Evolutionary conservation across 208 protist genomes (phyloP).

Genomic region (Leishmania major): DNA sequence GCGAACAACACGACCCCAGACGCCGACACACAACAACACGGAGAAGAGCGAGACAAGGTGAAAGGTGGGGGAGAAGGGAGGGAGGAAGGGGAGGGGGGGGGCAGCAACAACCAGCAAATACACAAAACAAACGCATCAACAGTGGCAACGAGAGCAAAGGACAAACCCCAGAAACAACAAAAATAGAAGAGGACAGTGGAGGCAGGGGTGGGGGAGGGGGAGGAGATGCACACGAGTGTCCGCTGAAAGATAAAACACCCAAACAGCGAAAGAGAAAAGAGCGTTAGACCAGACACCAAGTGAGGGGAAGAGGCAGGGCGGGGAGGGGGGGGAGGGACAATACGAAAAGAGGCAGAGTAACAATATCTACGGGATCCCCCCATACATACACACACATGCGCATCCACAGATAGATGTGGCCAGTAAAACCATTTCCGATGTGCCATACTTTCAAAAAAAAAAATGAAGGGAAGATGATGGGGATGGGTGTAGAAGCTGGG

Average conservation of each 20-base stretch:
- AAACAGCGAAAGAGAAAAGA: not conserved
- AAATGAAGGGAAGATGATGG: not conserved
- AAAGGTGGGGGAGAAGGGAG: not conserved
- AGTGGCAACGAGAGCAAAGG: not conserved
- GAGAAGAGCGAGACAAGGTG: conserved; percentile 1
- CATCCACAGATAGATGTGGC: not conserved
- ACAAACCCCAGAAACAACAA: not conserved
- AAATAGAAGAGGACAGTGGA: not conserved
- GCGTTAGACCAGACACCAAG: not conserved
- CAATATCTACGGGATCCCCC: not conserved
- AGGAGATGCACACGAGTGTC: not conserved
- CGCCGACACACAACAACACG: not conserved
- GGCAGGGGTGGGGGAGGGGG: no score
- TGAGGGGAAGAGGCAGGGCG: not conserved
- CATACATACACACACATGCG: not conserved
- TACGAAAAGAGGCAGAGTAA: not conserved
- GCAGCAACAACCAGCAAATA: not conserved
- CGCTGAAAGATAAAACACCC: not conserved
- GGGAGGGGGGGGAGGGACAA: not conserved
- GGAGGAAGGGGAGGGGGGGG: not conserved
- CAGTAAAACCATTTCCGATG: not conserved
- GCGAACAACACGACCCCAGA: not conserved
- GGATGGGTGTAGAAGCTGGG: not conserved
- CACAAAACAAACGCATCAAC: conserved; percentile 13
- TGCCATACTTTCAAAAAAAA: not conserved